These are phyloP conservation scores for Candida oleophila DNA, from an alignment of 805 yeast species.

Conservation along the genomic window DNA sequence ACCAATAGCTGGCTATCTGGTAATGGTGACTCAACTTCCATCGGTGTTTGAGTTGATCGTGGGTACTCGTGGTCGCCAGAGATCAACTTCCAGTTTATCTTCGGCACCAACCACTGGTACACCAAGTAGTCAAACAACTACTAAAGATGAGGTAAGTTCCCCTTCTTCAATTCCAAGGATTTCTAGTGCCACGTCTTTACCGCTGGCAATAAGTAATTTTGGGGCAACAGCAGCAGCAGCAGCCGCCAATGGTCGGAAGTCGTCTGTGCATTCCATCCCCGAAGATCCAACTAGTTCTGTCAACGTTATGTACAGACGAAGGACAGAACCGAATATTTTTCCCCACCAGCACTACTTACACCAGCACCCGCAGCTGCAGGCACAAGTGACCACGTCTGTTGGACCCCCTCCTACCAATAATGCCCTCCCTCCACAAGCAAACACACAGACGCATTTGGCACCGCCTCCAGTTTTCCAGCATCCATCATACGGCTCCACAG, in stretches of 20 bases:
- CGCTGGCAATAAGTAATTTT: constrained; percentile 3
- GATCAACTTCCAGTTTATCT: constrained; percentile 3
- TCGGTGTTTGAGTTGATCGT: constrained; percentile 25
- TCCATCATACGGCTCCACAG: neutral
- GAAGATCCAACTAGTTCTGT: constrained; percentile 2
- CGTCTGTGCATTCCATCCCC: constrained; percentile 3
- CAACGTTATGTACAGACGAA: neutral
- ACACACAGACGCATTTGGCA: neutral
- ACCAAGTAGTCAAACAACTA: neutral
- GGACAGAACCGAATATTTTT: constrained; percentile 2
- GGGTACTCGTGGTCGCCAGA: constrained; percentile 11
- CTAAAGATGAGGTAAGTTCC: constrained; percentile 5
- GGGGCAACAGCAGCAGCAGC: neutral
- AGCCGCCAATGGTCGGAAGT: neutral
- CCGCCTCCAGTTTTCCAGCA: neutral
- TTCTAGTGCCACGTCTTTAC: constrained; percentile 10
- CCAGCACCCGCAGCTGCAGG: neutral
- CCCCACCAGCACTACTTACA: constrained; percentile 3
- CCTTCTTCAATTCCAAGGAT: constrained; percentile 12
- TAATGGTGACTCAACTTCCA: constrained; percentile 18
- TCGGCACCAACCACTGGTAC: constrained; percentile 2
- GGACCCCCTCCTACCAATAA: constrained; percentile 1
- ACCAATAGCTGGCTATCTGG: constrained; percentile 5
- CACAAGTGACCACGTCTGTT: neutral
- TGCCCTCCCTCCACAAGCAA: neutral